phyloP scores from a whole-genome alignment of 495 filamentous ascomycete genomes.

The Talaromyces thailandensis region DNA sequence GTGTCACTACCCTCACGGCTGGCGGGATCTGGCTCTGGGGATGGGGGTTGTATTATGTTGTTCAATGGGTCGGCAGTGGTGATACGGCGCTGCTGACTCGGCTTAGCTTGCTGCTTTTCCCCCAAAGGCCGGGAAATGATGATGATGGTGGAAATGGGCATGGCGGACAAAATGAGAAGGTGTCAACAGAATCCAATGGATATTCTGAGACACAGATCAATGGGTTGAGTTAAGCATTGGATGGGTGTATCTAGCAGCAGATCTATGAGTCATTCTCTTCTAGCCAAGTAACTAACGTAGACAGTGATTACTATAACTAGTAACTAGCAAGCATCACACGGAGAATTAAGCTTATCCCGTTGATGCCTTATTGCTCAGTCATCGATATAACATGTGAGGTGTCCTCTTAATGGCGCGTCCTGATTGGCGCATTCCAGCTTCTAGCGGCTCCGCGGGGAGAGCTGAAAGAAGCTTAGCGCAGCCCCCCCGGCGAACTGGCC shows the following conservation, averaged over 20 bases:
- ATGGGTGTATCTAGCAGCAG: too few species aligned
- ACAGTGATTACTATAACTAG: too few species aligned
- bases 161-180: background rate
- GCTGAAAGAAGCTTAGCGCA: background rate
- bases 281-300: background rate
- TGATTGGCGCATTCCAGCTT: background rate
- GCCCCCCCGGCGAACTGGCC: constrained; percentile 4
- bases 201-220: background rate
- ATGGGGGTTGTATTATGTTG: constrained; percentile 34
- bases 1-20: constrained; percentile 46
- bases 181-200: background rate
- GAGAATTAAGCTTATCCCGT: background rate
- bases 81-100: constrained; percentile 6
- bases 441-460: constrained; percentile 3
- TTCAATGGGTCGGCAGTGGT: constrained; percentile 2
- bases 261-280: background rate
- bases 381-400: background rate
- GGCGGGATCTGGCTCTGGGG: constrained; percentile 56
- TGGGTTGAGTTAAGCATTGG: background rate
- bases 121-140: background rate
- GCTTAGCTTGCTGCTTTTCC: background rate
- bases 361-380: background rate
- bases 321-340: too few species aligned
- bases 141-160: background rate
- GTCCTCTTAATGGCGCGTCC: background rate